Conservation (phyloP, 2,329 filamentous ascomycete genomes). For the Sclerotinia borealis region DNA sequence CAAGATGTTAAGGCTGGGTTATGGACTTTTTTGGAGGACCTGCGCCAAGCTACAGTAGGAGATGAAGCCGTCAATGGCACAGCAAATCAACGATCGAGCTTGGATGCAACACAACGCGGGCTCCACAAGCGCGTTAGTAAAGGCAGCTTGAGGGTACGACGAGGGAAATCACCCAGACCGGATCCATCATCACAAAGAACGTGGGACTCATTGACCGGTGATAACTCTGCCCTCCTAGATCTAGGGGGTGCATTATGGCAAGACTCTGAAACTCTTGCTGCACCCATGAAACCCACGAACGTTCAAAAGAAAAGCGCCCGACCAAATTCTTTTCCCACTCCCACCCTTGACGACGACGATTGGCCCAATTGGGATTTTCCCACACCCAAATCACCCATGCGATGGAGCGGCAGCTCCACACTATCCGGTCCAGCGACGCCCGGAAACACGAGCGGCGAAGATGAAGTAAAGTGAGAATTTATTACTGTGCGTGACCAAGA, state of each 20-base stretch:
- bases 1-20: slow-evolving; percentile 85
- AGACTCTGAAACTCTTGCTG: slow-evolving; percentile 11
- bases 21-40: slow-evolving; percentile 92
- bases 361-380: slow-evolving; percentile 61
- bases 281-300: slow-evolving; percentile 16
- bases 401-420: slow-evolving; percentile 52
- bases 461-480: slow-evolving; percentile 26
- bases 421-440: slow-evolving; percentile 27
- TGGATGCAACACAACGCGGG: slow-evolving; percentile 24
- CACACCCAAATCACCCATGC: slow-evolving; percentile 44
- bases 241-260: slow-evolving; percentile 18
- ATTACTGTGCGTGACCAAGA: slow-evolving; percentile 13
- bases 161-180: slow-evolving; percentile 20
- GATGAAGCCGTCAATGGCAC: slow-evolving; percentile 72
- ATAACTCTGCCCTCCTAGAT: slow-evolving; percentile 21
- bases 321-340: slow-evolving; percentile 23
- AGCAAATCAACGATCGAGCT: slow-evolving; percentile 30
- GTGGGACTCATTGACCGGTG: slow-evolving; percentile 30
- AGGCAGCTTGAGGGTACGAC: slow-evolving; percentile 24
- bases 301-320: slow-evolving; percentile 22
- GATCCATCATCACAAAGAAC: slow-evolving; percentile 18
- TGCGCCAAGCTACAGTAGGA: slow-evolving; percentile 90
- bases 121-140: slow-evolving; percentile 35
- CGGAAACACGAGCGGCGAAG: slow-evolving; percentile 19
- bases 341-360: slow-evolving; percentile 46